Base-by-base conservation (phyloP, 2,329 filamentous ascomycete genomes). In the Fusarium sp. region DNA sequence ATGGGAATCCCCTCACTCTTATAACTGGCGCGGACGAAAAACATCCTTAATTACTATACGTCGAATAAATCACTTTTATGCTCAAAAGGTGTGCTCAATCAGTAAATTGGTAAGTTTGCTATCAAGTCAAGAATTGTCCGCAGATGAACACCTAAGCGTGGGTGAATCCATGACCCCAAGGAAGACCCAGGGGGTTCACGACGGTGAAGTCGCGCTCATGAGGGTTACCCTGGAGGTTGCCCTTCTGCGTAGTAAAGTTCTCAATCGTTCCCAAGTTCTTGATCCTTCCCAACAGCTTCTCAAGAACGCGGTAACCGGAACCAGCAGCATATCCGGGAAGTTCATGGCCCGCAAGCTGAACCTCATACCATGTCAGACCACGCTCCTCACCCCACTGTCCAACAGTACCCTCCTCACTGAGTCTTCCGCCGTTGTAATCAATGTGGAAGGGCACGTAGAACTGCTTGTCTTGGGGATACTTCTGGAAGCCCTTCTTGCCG, bases 361-460 rank as follows among this genome's bases (percentile, higher is more conserved):
- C 86, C 57, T 88, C 87, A 13, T 91, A 90, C 75, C 89, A 94
- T 0, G 94, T 96, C 54, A 97, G 81, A 0, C 93, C 92, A 53
- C 94, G 87, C 85, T 97, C 94, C 0, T 90, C 91, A 74, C 92
- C 89, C 55, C 89, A 89, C 0, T 89, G 90, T 4, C 94, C 94
- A 79, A 95, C 86, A 3, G 92, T 85, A 2, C 94, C 94, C 2
- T 88, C 85, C 2, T 87, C 92, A 0, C 90, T 90, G 32, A 88
- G 79, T 24, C 84, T 85, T 22, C 82, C 84, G 1, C 83, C 78
- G 56, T 77, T 82, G 24, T 86, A 82, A 55, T 89, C 79, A 1
- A 68, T 68, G 54, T 79, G 85, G 78, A 92, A 91, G 74, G 93
- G 93, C 0, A 95, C 91, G 79, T 88, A 93, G 78, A 94, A 91